A percentile compares a stretch with the other conserved stretches of the same genome.
Evolutionary conservation across 768 basidiomycete species (phyloP).

Genomic region (Mycena pura): DNA sequence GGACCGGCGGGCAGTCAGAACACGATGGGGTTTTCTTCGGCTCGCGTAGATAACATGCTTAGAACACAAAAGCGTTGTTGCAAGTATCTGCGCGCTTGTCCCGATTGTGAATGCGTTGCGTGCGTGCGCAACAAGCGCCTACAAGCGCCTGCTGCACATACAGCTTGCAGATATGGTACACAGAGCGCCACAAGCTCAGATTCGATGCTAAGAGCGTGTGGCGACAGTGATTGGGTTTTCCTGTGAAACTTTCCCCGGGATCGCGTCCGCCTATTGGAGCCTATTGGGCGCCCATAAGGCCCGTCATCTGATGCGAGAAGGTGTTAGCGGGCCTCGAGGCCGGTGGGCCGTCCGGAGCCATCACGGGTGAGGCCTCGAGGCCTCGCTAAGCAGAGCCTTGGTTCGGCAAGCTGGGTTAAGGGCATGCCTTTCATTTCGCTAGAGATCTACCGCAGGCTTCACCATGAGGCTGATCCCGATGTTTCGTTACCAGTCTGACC

Average conservation of each 20-base stretch:
- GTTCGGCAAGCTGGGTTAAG: slow-evolving; percentile 16
- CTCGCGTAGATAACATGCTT: no score
- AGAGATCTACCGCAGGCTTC: neutral
- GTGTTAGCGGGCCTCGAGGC: slow-evolving; percentile 6
- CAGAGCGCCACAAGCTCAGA: no score
- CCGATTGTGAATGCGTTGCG: neutral
- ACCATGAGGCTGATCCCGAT: slow-evolving; percentile 14
- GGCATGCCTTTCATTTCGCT: neutral
- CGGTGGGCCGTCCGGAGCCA: neutral
- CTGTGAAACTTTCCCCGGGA: no score
- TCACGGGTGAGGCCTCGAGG: slow-evolving; percentile 5
- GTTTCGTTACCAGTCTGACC: neutral
- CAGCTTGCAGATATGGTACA: no score
- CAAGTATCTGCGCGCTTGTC: neutral
- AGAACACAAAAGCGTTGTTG: no score
- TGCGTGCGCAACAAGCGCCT: no score
- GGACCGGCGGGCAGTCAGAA: no score
- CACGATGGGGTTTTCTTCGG: no score
- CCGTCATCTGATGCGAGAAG: neutral
- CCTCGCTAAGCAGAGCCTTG: no score
- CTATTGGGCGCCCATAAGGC: no score
- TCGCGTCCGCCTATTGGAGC: no score
- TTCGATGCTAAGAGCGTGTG: neutral
- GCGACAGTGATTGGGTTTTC: neutral
- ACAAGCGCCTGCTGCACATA: no score